phyloP scores from a whole-genome alignment of 2,329 filamentous ascomycete species.

The Aspergillus pseudonomiae region DNA sequence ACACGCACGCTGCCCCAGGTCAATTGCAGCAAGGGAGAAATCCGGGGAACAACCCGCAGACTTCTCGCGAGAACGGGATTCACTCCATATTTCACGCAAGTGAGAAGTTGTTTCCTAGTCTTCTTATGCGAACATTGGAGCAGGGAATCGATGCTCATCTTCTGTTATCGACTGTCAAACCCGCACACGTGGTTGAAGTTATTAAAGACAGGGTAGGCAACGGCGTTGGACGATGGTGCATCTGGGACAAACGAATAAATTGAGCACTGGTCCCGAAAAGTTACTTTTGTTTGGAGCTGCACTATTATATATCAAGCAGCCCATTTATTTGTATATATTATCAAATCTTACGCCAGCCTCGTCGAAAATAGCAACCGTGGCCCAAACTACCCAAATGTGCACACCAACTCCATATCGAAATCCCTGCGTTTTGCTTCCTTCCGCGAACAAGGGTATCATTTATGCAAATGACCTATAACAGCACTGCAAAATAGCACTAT shows the following conservation, averaged over 20 bases:
- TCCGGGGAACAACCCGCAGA: slow-evolving; percentile 1
- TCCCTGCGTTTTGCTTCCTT: slow-evolving; percentile 18
- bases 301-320: neutral
- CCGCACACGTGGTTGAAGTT: slow-evolving; percentile 37
- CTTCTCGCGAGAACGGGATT: slow-evolving; percentile 22
- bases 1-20: neutral
- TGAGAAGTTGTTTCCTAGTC: slow-evolving; percentile 29
- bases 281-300: neutral
- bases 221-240: slow-evolving; percentile 41
- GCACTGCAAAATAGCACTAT: slow-evolving; percentile 2
- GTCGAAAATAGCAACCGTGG: slow-evolving; percentile 11
- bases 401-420: slow-evolving; percentile 32
- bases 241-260: slow-evolving; percentile 25
- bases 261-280: neutral
- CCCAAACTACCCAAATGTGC: slow-evolving; percentile 16
- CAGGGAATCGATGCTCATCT: slow-evolving; percentile 45
- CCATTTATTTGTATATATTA: slow-evolving; percentile 1
- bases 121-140: slow-evolving; percentile 41
- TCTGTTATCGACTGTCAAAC: slow-evolving; percentile 34
- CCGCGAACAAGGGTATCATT: slow-evolving; percentile 32
- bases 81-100: slow-evolving; percentile 31
- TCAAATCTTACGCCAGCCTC: slow-evolving; percentile 24
- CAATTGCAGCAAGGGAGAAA: neutral
- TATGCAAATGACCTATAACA: slow-evolving; percentile 12
- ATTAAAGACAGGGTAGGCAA: slow-evolving; percentile 43